These are phyloP conservation scores for Exophiala sp. DNA, from an alignment of 2,329 filamentous ascomycete species.

Conservation along the genomic window DNA sequence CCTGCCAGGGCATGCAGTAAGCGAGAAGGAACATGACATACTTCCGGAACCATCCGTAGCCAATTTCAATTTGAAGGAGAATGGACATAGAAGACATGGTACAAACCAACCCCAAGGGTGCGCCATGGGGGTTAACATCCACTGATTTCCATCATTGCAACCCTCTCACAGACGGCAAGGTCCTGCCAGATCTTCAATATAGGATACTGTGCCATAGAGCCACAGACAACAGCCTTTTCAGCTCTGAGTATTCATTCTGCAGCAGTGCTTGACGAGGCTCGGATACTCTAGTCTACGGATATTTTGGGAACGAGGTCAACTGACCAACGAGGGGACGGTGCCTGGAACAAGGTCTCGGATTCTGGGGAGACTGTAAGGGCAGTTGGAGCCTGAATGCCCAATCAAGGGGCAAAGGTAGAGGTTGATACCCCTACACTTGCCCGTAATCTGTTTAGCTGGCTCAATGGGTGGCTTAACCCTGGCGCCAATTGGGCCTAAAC, in stretches of 20 bases:
- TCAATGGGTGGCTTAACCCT: background rate
- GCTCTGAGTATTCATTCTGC: too few species aligned
- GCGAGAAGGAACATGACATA: background rate
- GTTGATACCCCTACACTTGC: background rate
- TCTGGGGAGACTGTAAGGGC: background rate
- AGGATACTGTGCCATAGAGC: too few species aligned
- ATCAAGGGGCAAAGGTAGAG: background rate
- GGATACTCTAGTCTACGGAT: too few species aligned
- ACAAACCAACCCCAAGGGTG: too few species aligned
- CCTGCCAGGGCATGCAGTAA: background rate
- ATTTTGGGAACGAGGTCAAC: background rate
- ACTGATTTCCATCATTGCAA: too few species aligned
- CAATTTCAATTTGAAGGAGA: too few species aligned
- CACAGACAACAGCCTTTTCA: too few species aligned
- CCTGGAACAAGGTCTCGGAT: constrained; percentile 12
- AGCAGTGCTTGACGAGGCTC: too few species aligned
- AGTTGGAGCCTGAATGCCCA: background rate
- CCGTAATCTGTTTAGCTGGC: background rate
- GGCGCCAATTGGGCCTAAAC: background rate
- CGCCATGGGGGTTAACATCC: too few species aligned
- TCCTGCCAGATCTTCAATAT: too few species aligned
- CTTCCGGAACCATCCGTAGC: background rate
- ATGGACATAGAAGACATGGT: too few species aligned
- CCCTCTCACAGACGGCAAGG: too few species aligned
- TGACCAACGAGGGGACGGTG: constrained; percentile 8